Evolutionary conservation across 148 eudicot genomes (phyloP), one percentile per base, ranked within the genome.

Genomic region (Camellia japonica): DNA sequence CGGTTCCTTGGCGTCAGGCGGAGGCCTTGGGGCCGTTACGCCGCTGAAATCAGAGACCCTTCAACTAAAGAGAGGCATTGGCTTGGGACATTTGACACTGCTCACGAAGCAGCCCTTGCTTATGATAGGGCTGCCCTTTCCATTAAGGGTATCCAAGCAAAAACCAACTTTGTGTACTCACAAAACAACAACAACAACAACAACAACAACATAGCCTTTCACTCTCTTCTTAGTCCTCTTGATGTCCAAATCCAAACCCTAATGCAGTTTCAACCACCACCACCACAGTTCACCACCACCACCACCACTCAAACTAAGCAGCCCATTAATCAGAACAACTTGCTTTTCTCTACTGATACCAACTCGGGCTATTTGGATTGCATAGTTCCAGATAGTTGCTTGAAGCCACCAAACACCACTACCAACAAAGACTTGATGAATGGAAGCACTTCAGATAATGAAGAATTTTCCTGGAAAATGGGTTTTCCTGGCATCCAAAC

Each of bases 81-180:
- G 98, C 85, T 95, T 1, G 98, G 98, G 7, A 95, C 98, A 10
- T 95, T 95, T 84, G 98, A 95, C 78, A 91, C 98, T 80, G 97
- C 98, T 68, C 96, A 95, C 81, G 98, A 95, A 85, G 98, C 98
- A 49, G 98, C 98, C 69, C 84, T 95, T 30, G 98, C 98, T 71
- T 95, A 95, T 88, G 98, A 95, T 76, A 88, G 98, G 73, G 98
- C 98, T 74, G 98, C 98, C 79, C 93, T 95, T 47, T 86, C 92
- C 5, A 95, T 93, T 90, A 95, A 93, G 83, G 98, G 97, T 70
- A 90, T 90, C 10, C 94, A 95, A 87, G 97, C 98, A 75, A 89
- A 94, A 76, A 95, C 98, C 19, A 95, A 95, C 81, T 95, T 95
- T 80, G 82, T 95, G 18, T 95, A 95, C 85, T 75, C 98, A 75